Percentiles rank a stretch among this genome's conserved stretches.
These are phyloP conservation scores for Berkeleyomyces rouxiae DNA, from an alignment of 2,329 filamentous ascomycete genomes.

Conservation along the genomic window DNA sequence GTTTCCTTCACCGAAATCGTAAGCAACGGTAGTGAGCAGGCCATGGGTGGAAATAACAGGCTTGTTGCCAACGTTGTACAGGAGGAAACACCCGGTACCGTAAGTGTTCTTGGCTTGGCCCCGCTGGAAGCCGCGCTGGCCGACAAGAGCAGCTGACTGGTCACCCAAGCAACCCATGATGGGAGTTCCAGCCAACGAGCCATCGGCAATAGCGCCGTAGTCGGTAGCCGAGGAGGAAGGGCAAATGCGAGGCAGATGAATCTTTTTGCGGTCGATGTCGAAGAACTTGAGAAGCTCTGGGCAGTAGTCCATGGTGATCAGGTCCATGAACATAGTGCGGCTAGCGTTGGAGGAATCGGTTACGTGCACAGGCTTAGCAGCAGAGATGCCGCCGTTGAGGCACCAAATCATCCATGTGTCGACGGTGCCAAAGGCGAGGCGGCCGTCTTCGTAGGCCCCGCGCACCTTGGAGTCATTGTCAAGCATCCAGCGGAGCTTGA, in stretches of 20 bases:
- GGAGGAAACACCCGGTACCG: slow-evolving; percentile 74
- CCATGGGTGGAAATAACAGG: slow-evolving; percentile 75
- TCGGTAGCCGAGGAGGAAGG: slow-evolving; percentile 58
- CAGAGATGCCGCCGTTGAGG: slow-evolving; percentile 55
- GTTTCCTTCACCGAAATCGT: slow-evolving; percentile 49
- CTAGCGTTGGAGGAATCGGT: slow-evolving; percentile 81
- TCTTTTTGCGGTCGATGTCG: slow-evolving; percentile 48
- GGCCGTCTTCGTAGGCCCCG: slow-evolving; percentile 58
- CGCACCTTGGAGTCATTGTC: slow-evolving; percentile 52
- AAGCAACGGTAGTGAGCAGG: slow-evolving; percentile 72
- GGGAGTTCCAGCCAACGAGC: slow-evolving; percentile 48
- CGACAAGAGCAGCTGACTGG: slow-evolving; percentile 72
- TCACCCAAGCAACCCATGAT: slow-evolving; percentile 80
- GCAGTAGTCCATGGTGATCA: slow-evolving; percentile 66
- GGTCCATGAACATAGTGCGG: slow-evolving; percentile 88
- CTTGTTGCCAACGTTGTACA: slow-evolving; percentile 75
- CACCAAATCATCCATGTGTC: slow-evolving; percentile 80
- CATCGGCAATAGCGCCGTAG: slow-evolving; percentile 51
- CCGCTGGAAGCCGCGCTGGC: slow-evolving; percentile 67
- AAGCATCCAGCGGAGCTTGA: slow-evolving; percentile 73
- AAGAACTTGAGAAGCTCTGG: slow-evolving; percentile 65
- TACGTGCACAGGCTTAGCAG: slow-evolving; percentile 46
- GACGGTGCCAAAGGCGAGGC: slow-evolving; percentile 70
- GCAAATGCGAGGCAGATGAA: slow-evolving; percentile 67
- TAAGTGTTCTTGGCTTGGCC: slow-evolving; percentile 85